Conservation (phyloP, 228 moss, liverwort and hornwort genomes). For the Sphagnum magellanicum region DNA sequence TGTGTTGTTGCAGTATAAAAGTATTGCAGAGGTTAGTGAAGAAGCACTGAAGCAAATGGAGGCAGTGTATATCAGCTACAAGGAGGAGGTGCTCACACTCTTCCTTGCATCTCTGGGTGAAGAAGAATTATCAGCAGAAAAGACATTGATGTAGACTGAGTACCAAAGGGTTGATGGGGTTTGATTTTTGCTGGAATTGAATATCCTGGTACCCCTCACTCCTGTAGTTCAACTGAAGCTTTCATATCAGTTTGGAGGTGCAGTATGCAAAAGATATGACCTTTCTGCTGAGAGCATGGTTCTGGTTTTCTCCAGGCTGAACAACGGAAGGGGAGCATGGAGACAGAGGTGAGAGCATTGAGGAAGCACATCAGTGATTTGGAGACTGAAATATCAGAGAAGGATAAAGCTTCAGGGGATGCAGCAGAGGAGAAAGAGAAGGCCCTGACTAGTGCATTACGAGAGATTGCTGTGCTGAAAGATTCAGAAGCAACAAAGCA, state of each 20-base stretch:
- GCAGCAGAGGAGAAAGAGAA: slow-evolving; percentile 57
- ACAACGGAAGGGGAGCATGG: slow-evolving; percentile 70
- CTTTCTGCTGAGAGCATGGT: background rate
- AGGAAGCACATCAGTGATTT: slow-evolving; percentile 46
- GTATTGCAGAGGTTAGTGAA: slow-evolving; percentile 87
- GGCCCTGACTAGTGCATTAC: slow-evolving; percentile 38
- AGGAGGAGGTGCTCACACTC: slow-evolving; percentile 50
- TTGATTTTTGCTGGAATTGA: too few species aligned
- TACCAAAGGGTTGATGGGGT: too few species aligned
- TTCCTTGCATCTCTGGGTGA: background rate
- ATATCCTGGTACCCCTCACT: too few species aligned
- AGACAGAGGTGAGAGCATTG: slow-evolving; percentile 52
- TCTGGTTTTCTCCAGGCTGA: slow-evolving; percentile 49
- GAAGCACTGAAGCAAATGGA: slow-evolving; percentile 97
- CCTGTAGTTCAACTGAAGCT: too few species aligned
- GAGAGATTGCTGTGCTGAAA: slow-evolving; percentile 49
- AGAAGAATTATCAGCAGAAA: too few species aligned
- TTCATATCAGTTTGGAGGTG: too few species aligned
- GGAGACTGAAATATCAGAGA: slow-evolving; percentile 57
- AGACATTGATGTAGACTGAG: too few species aligned
- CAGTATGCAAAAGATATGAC: background rate
- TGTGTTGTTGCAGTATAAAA: slow-evolving; percentile 60
- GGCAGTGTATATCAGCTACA: slow-evolving; percentile 69
- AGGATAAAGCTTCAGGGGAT: slow-evolving; percentile 48
- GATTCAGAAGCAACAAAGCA: slow-evolving; percentile 44